Evolutionary conservation across 1,139 yeast genomes (phyloP).

Genomic region (Starmera stellimalicola): DNA sequence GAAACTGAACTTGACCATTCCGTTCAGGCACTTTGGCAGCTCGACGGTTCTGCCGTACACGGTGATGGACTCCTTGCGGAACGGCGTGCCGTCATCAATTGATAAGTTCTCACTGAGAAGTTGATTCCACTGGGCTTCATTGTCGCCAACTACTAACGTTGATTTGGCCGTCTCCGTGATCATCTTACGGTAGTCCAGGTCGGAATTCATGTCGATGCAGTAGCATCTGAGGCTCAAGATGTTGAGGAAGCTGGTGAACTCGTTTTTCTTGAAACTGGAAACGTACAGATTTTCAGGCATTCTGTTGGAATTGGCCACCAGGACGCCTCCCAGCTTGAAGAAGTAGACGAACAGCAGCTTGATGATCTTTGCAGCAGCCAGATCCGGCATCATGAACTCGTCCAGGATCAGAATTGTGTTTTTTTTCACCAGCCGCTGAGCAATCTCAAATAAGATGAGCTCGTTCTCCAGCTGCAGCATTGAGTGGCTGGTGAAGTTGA

Average conservation of each 20-base stretch:
- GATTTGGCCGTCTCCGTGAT: conserved; percentile 25
- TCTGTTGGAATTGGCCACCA: conserved; percentile 65
- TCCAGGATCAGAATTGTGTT: conserved; percentile 57
- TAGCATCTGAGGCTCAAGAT: conserved; percentile 54
- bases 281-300: conserved; percentile 64
- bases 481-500: conserved; percentile 23
- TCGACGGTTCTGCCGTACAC: conserved; percentile 48
- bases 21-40: conserved; percentile 32
- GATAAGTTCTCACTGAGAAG: conserved; percentile 12
- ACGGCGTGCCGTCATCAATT: conserved; percentile 14
- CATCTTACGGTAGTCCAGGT: conserved; percentile 44
- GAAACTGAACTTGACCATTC: conserved; percentile 43
- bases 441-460: conserved; percentile 55
- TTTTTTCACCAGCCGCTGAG: conserved; percentile 50
- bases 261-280: conserved; percentile 49
- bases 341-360: conserved; percentile 57
- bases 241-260: conserved; percentile 46
- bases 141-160: conserved; percentile 22
- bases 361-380: conserved; percentile 61
- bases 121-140: conserved; percentile 25
- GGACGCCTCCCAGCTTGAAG: conserved; percentile 64
- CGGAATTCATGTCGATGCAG: conserved; percentile 52
- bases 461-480: conserved; percentile 47
- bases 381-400: conserved; percentile 69
- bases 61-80: conserved; percentile 26